Conservation (phyloP, 1,284 basidiomycete species). For the Polyporus tsugae region DNA sequence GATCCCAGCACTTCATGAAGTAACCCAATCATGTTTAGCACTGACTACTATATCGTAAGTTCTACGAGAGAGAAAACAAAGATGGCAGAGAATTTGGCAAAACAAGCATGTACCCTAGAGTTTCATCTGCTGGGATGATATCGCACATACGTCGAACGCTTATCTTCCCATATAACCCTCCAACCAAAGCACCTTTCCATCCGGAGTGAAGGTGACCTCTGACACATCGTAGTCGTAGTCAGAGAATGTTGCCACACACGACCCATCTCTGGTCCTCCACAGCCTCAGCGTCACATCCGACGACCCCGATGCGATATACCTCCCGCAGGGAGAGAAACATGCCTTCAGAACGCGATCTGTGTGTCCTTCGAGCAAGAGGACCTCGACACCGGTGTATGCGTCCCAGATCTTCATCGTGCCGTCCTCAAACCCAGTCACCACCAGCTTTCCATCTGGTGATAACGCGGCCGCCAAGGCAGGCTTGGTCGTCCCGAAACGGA, state of each 20-base stretch:
- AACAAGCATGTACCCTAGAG: no score
- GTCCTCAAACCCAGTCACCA: neutral
- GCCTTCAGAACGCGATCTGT: neutral
- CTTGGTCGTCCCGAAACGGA: neutral
- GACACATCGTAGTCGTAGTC: no score
- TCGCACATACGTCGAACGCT: neutral
- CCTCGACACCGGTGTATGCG: neutral
- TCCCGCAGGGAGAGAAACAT: neutral
- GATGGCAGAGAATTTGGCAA: no score
- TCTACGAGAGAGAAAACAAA: no score
- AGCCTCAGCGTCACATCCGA: neutral
- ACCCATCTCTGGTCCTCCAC: neutral
- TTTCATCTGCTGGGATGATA: neutral
- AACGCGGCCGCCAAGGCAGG: neutral
- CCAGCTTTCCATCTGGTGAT: neutral
- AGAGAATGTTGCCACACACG: slow-evolving; percentile 6
- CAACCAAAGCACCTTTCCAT: slow-evolving; percentile 5
- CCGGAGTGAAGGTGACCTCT: no score
- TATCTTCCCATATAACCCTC: neutral
- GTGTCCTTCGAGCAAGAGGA: neutral
- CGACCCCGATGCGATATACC: neutral
- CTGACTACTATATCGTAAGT: no score
- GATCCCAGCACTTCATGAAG: no score
- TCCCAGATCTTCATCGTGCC: neutral
- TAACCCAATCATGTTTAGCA: no score